Evolutionary conservation across 768 basidiomycete genomes (phyloP), one percentile per base, ranked within the genome.

Genomic region (Pholiota conissans): DNA sequence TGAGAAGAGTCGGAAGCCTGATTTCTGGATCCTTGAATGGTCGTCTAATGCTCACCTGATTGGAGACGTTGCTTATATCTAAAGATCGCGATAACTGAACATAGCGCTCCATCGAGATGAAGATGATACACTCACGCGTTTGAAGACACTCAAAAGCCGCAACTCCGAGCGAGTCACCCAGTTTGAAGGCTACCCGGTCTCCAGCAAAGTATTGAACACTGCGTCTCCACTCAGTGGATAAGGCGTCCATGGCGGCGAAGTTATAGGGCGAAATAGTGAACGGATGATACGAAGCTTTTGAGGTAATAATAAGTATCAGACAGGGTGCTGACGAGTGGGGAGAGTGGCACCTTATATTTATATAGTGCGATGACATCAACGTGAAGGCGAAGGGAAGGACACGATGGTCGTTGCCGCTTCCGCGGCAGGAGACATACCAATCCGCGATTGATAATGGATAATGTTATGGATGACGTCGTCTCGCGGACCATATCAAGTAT

Each of bases 121-220:
- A 37, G 49, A 24, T 51, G 24, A 29, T 24, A 26, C 20, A 70
- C 72, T 28, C 57, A 72, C 72, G 72, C 50, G 46, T n/a, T 22
- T 50, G 49, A 29, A 65, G 42, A 56, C 71, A 73, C 58, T 73
- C 69, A 50, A 73, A 73, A 1, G 72, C 72, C n/a, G 67, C 69
- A 22, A 69, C 69, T 26, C 72, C 72, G 45, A 67, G 55, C 5
- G 65, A 56, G 51, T 70, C 64, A 42, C 66, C 67, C 34, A 71
- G 57, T 54, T 71, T 73, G 59, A 71, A 71, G 14, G 72, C 72
- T 20, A 73, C 71, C 59, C 72, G 63, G 58, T 71, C 69, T 5
- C 72, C 72, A 13, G 56, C 20, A 5, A 52, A 22, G 50, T 73
- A 73, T 24, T 61, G 55, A 20, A 61, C 54, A 52, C 62, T 58